Base-by-base conservation (phyloP, 2,329 filamentous ascomycete species). In the Stromatinia cepivora region DNA sequence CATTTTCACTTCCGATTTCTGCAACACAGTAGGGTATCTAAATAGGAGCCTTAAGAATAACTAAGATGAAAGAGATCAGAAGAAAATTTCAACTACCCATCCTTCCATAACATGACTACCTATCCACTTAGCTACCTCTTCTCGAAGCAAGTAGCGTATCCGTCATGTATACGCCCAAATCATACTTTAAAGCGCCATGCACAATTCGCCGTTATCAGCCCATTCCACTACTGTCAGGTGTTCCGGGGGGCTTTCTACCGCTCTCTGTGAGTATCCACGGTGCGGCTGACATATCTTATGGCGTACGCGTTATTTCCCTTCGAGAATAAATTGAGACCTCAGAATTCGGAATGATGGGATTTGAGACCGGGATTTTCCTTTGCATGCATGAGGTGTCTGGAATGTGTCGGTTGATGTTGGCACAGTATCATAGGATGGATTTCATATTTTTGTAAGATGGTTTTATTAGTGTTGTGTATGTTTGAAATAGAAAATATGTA, bases 191-290 rank as follows among this genome's bases (percentile, higher is more conserved):
- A 56, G 11, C 8, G 15, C 17, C 61, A 63, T 22, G 28, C 34
- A 25, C 34, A 25, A n/a, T 63, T 52, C n/a, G 52, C 61, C 61
- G 61, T 63, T 42, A 52, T 39, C 61, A 63, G 61, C 61, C 31
- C 46, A 52, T 63, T 2, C n/a, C 46, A 63, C 46, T 17, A 28
- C 46, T 28, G 10, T 39, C 61, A 64, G 46, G 46, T 64, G 61
- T 64, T 7, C 15, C 36, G 22, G 46, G 28, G 28, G 34, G 15
- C 46, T 46, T 61, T 22, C 39, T 17, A 46, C 17, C 28, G 39
- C 25, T 17, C 25, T 39, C 11, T 50, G 22, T 31, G 36, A 52
- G 31, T 52, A 52, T 63, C 52, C 61, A 52, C 48, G 34, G 46
- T 64, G 61, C 61, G 61, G 61, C 61, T 64, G 46, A 64, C 45